A percentile compares a stretch with the other conserved stretches of the same genome.
Evolutionary conservation across 768 basidiomycete species (phyloP).

Genomic region (Lentinula boryana): DNA sequence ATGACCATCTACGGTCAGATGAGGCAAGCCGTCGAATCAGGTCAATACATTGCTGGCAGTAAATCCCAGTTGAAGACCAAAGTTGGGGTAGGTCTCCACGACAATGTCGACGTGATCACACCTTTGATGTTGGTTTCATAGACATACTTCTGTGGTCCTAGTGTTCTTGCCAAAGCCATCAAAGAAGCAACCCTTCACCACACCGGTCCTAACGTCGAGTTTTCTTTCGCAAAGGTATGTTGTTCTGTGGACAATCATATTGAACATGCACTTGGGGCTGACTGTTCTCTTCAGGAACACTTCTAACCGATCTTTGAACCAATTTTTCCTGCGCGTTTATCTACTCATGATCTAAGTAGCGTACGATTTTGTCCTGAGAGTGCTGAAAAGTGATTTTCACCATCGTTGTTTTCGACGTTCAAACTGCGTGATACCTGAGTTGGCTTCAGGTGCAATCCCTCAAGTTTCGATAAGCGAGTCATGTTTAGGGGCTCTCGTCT

Average conservation of each 20-base stretch:
- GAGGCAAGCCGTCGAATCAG: slow-evolving; percentile 72
- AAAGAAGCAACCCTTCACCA: slow-evolving; percentile 61
- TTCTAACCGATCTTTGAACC: slow-evolving; percentile 48
- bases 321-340: background rate
- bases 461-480: too few species aligned
- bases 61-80: slow-evolving; percentile 77
- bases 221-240: slow-evolving; percentile 74
- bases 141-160: slow-evolving; percentile 91
- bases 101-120: background rate
- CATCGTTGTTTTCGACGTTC: background rate
- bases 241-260: slow-evolving; percentile 5
- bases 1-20: slow-evolving; percentile 72
- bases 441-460: background rate
- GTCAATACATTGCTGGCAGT: slow-evolving; percentile 75
- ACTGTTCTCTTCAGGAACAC: slow-evolving; percentile 41
- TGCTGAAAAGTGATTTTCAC: background rate
- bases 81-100: slow-evolving; percentile 58
- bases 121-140: slow-evolving; percentile 17
- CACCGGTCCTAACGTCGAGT: slow-evolving; percentile 52
- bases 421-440: background rate
- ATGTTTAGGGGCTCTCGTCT: too few species aligned
- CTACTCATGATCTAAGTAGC: background rate
- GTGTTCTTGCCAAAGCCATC: slow-evolving; percentile 67
- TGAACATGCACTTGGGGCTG: background rate
- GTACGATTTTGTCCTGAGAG: background rate